Evolutionary conservation across 192 early-diverging fungal genomes (phyloP).

Genomic region (Rhizoclosmatium globosum): DNA sequence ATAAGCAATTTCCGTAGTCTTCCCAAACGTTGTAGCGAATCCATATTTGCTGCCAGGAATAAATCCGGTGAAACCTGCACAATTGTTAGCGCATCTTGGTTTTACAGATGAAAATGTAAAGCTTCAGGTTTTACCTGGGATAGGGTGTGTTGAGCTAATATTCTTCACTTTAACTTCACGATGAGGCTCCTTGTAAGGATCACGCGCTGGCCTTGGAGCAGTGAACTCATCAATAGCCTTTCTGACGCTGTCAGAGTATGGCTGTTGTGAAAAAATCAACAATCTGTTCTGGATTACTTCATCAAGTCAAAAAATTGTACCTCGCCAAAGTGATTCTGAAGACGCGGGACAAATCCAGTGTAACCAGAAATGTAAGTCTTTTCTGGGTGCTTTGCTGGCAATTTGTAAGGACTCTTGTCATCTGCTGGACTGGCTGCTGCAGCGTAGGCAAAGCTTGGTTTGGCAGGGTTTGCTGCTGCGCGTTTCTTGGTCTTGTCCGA

Average conservation of each 20-base stretch:
- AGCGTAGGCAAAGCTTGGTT: constrained; percentile 49
- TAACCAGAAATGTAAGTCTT: constrained; percentile 67
- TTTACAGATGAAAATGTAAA: not conserved
- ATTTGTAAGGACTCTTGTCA: constrained; percentile 60
- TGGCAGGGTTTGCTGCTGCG: constrained; percentile 24
- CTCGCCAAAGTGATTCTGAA: constrained; percentile 71
- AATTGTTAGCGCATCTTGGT: not conserved
- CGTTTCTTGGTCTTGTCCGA: constrained; percentile 28
- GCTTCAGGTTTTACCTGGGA: constrained; percentile 43
- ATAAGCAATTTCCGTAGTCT: constrained; percentile 59
- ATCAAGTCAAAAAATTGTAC: constrained; percentile 35
- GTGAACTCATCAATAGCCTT: constrained; percentile 64
- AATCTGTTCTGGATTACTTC: not conserved
- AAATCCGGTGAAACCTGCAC: constrained; percentile 61
- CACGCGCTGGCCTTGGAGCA: constrained; percentile 26
- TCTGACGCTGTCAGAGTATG: constrained; percentile 60
- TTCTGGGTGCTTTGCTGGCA: constrained; percentile 57
- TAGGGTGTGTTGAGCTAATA: constrained; percentile 47
- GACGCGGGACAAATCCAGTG: constrained; percentile 65
- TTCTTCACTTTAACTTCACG: constrained; percentile 32
- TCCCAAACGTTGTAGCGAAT: constrained; percentile 58
- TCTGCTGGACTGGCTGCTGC: constrained; percentile 46
- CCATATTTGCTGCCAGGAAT: constrained; percentile 57
- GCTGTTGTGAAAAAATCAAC: constrained; percentile 34
- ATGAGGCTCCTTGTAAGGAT: constrained; percentile 44